Base-by-base conservation (phyloP, 1,139 yeast genomes). In the Pichia sp. region DNA sequence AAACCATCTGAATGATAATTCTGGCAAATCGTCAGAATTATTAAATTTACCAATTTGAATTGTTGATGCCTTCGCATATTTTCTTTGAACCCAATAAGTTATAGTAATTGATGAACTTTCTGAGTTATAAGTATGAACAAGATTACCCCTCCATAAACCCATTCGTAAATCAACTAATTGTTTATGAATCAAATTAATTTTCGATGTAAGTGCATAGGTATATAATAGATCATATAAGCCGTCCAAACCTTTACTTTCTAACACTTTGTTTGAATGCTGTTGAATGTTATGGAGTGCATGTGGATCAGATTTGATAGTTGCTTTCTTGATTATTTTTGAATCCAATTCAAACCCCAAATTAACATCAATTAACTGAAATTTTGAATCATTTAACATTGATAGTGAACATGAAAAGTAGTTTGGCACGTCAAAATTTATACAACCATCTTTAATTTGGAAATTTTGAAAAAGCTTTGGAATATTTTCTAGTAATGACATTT, bases 331-430 rank as follows among this genome's bases (percentile, higher is more conserved):
- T 65, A 50, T 52, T 36, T 60, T 61, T 16, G 63, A 63, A 41
- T 70, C 70, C 39, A 76, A 70, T 4, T 79, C 79, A 59, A 83
- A 81, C 5, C 78, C 71, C 56, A 89, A 80, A 54, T 80, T 75
- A 67, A 90, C 86, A 65, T 88, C 95, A 36, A 93, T 87, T 59
- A 86, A 75, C 63, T 83, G 84, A 60, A 86, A 84, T 14, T 91
- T 91, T 50, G 84, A 87, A 56, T 86, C 83, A 2, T 84, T 84
- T 22, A 54, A 44, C 5, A 87, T 82, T 0, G 93, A 83, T 18
- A 89, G 69, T 44, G 86, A 83, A 14, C 86, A 80, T 58, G 81
- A 79, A 63, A 87, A 90, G 52, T 86, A 87, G 53, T 80, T 76
- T 0, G 80, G 77, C 5, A 86, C 80, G 14, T 74, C 71, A 56